Evolutionary conservation across 441 rosid genomes (phyloP).

Genomic region (Bruguiera hainesii): DNA sequence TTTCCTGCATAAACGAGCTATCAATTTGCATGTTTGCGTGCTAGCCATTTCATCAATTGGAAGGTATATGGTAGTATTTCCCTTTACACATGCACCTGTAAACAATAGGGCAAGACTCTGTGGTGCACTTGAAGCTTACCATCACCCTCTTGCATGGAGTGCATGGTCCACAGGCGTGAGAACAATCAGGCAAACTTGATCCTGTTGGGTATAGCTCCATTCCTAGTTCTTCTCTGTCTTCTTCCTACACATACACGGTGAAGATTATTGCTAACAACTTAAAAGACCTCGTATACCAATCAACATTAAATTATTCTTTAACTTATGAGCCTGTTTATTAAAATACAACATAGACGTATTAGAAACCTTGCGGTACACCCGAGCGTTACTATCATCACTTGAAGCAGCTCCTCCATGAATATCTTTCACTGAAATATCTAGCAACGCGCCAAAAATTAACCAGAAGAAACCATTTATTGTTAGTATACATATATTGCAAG

Average conservation of each 20-base stretch:
- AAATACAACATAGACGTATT: no score
- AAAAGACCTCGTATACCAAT: not conserved
- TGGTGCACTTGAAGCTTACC: conserved; percentile 79
- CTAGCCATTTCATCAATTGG: conserved; percentile 26
- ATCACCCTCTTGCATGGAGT: conserved; percentile 77
- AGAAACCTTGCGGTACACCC: not conserved
- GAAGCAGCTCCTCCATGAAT: not conserved
- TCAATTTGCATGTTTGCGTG: no score
- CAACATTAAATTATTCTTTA: not conserved
- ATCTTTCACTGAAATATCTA: not conserved
- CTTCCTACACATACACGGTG: conserved; percentile 9
- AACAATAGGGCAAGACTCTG: conserved; percentile 85
- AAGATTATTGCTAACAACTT: not conserved
- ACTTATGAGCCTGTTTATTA: not conserved
- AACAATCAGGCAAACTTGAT: conserved; percentile 78
- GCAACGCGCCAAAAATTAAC: not conserved
- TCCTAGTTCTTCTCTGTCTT: conserved; percentile 27
- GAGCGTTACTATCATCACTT: not conserved
- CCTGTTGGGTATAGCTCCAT: conserved; percentile 59
- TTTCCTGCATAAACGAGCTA: no score
- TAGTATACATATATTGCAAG: no score
- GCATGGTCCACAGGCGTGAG: conserved; percentile 89
- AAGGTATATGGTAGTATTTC: conserved; percentile 79
- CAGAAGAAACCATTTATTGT: no score
- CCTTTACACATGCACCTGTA: conserved; percentile 84